Evolutionary conservation across 352 stramenopile genomes (phyloP), one percentile per base, ranked within the genome.

Genomic region (Phytophthora europaea): DNA sequence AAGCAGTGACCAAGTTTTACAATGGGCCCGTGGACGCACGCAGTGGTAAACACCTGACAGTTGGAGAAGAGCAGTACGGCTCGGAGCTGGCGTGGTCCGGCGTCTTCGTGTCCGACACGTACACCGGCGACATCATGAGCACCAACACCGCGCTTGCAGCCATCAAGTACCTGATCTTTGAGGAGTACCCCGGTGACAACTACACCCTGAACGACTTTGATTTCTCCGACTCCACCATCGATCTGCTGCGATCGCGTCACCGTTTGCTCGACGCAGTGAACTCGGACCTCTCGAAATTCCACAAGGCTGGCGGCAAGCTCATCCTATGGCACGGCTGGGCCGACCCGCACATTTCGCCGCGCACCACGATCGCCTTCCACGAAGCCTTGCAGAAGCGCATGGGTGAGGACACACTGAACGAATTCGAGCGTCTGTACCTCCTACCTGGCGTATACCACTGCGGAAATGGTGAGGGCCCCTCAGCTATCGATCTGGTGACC

Each of bases 241-340:
- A 79, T 15, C 69, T 80, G 23, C 70, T 87, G 13, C 61, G 67
- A 9, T 20, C 66, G 8, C 75, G 67, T n/a, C 77, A 87, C 45
- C 65, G 60, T 22, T 23, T 87, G 4, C 72, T 87, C 1, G 77
- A 84, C 22, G 75, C 80, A 2, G 75, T 83, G 10, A 87, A 67
- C 54, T 64, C 76, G 0, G 68, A 86, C 52, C 73, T 86, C 43
- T 74, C 79, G 2, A 55, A 66, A 8, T 87, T 84, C 69, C 67
- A 81, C 54, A 47, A 50, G 18, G 71, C 74, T 43, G 80, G 80
- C 0, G 77, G 75, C 18, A 87, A 87, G 51, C 70, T 87, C 31
- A 84, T 87, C 58, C 58, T 87, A 33, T 73, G 76, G 74, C 80
- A 87, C 57, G 77, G 80, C 22, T 87, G 80, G 77, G 67, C 80